Conservation (phyloP, 768 basidiomycete genomes). For the Leccinum obscurum region DNA sequence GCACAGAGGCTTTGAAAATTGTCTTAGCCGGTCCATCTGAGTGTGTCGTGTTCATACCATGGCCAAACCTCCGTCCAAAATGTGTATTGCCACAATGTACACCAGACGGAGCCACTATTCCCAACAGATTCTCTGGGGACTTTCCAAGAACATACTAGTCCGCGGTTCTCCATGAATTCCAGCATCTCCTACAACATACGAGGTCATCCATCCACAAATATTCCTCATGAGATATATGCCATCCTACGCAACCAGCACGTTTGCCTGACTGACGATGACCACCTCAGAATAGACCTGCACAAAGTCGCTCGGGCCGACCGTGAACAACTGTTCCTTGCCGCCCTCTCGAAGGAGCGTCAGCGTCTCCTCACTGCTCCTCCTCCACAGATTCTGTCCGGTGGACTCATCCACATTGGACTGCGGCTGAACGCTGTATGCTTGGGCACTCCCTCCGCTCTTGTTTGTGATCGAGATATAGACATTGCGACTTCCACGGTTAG, state of each 20-base stretch:
- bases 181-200: not conserved
- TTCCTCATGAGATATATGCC: not conserved
- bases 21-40: too few relatives aligned
- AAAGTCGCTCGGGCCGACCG: conserved; percentile 14
- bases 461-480: conserved; percentile 9
- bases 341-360: conserved; percentile 6
- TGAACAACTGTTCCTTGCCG: conserved; percentile 7
- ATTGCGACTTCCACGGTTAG: conserved; percentile 3
- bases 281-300: conserved; percentile 14
- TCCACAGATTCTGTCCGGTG: conserved; percentile 6
- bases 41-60: too few relatives aligned
- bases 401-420: not conserved
- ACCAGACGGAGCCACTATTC: too few relatives aligned
- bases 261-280: conserved; percentile 13
- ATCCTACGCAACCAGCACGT: not conserved
- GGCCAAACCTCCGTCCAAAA: too few relatives aligned
- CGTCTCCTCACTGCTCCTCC: conserved; percentile 6
- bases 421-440: not conserved
- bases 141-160: not conserved
- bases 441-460: conserved; percentile 1
- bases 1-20: too few relatives aligned
- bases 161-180: not conserved
- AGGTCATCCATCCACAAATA: too few relatives aligned
- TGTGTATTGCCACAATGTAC: too few relatives aligned
- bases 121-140: not conserved